Evolutionary conservation across 768 basidiomycete genomes (phyloP).

Genomic region (Inosperma sp.): DNA sequence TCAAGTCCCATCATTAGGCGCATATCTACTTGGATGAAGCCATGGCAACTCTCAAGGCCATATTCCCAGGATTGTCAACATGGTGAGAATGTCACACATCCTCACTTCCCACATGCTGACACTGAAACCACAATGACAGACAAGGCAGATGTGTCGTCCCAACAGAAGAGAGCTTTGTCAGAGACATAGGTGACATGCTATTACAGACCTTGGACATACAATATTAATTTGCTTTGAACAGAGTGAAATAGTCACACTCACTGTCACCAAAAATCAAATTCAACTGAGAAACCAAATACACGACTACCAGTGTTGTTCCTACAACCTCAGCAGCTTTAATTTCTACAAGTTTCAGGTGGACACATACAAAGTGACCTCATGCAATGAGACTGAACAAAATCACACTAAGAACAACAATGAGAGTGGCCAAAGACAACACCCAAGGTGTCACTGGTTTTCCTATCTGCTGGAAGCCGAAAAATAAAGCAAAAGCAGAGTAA

Average conservation of each 20-base stretch:
- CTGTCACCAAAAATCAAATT: background rate
- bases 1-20: background rate
- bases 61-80: too few species aligned
- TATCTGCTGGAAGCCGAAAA: background rate
- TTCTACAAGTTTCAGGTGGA: background rate
- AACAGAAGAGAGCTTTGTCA: too few species aligned
- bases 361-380: background rate
- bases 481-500: background rate
- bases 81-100: background rate
- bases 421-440: background rate
- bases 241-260: background rate
- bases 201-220: background rate
- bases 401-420: background rate
- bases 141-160: background rate
- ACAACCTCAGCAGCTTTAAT: background rate
- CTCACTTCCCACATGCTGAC: background rate
- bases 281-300: background rate
- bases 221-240: background rate
- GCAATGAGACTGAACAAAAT: background rate
- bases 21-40: background rate
- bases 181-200: background rate
- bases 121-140: background rate
- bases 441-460: background rate
- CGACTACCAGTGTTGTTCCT: background rate
- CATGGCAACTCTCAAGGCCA: too few species aligned